Conservation (phyloP, 192 early-diverging fungal species). For the Coemansia brasiliensis region DNA sequence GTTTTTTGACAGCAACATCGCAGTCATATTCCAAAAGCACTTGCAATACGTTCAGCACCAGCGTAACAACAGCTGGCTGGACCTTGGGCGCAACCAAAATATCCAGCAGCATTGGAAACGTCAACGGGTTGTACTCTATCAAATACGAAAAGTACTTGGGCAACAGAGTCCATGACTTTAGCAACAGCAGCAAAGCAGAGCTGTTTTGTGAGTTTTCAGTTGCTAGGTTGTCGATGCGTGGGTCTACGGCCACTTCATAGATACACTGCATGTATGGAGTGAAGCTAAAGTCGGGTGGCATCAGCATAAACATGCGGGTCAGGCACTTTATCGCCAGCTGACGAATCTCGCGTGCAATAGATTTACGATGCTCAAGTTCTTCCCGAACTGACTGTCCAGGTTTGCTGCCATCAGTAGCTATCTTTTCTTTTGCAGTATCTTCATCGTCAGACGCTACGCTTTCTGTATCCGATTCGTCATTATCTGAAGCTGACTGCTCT, state of each 20-base stretch:
- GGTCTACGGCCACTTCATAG: constrained; percentile 68
- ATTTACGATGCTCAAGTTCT: constrained; percentile 22
- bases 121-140: constrained; percentile 58
- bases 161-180: constrained; percentile 75
- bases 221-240: constrained; percentile 68
- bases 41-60: constrained; percentile 76
- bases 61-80: constrained; percentile 65
- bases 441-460: constrained; percentile 8
- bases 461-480: constrained; percentile 3
- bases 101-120: constrained; percentile 70
- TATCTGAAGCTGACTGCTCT: not conserved
- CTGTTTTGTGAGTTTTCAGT: constrained; percentile 88
- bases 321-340: constrained; percentile 73
- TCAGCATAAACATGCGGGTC: constrained; percentile 66
- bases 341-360: constrained; percentile 54
- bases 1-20: constrained; percentile 48
- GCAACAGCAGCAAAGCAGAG: constrained; percentile 73
- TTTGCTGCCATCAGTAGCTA: not conserved
- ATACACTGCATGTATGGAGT: constrained; percentile 72
- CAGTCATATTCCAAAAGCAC: constrained; percentile 58
- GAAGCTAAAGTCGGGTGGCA: constrained; percentile 72
- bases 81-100: constrained; percentile 81
- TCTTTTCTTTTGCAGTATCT: constrained; percentile 1
- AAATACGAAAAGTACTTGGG: constrained; percentile 68
- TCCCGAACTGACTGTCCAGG: constrained; percentile 3